Evolutionary conservation across 306 rosid genomes (phyloP).

Genomic region (Cucurbita pepo): DNA sequence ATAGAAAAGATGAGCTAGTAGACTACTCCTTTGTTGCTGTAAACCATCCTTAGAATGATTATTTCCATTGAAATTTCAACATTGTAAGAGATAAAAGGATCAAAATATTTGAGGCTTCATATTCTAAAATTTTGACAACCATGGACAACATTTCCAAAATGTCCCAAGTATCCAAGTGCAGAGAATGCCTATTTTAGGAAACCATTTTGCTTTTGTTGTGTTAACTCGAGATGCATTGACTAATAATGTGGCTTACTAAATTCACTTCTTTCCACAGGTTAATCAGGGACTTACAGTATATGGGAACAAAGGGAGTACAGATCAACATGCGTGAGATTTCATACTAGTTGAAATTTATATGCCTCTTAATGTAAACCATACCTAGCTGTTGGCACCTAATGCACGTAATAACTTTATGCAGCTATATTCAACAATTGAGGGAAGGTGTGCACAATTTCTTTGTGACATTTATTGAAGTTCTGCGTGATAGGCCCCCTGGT

Average conservation of each 20-base stretch:
- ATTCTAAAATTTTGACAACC: neutral
- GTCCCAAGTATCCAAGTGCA: neutral
- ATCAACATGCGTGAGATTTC: conserved; percentile 86
- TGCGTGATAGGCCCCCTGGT: conserved; percentile 97
- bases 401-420: conserved; percentile 15
- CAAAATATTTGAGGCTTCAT: neutral
- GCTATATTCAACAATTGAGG: conserved; percentile 94
- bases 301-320: conserved; percentile 93
- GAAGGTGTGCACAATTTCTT: conserved; percentile 96
- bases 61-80: neutral
- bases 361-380: neutral
- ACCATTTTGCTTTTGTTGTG: neutral
- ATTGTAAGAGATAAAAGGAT: neutral
- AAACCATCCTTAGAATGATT: neutral
- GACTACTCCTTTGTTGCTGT: neutral
- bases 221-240: neutral
- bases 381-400: neutral
- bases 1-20: neutral
- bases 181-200: neutral
- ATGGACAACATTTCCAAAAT: neutral
- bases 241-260: neutral
- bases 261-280: conserved; percentile 32
- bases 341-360: neutral
- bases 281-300: conserved; percentile 86
- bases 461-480: conserved; percentile 86